Evolutionary conservation across 2,329 filamentous ascomycete species (phyloP), one percentile per base, ranked within the genome.

Genomic region (Aureobasidium melanogenum): DNA sequence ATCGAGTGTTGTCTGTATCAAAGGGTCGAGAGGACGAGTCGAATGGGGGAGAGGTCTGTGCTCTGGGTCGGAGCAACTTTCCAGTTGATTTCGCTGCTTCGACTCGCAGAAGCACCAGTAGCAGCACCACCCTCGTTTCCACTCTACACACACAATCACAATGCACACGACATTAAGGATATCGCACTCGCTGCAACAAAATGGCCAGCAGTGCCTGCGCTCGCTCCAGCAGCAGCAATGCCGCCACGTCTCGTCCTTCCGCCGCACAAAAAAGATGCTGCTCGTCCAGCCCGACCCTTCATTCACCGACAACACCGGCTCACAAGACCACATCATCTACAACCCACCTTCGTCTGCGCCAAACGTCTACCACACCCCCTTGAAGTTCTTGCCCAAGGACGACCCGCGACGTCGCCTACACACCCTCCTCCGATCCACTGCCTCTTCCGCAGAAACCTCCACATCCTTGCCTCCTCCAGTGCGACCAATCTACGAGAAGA

Each of bases 321-420:
- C 39, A 15, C 61, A 63, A 55, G 79, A 83, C 62, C 79, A 82
- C 68, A 84, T 86, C 69, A 79, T 88, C 70, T 84, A 84, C 78
- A 88, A 88, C 66, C 85, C 85, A 38, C 85, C 85, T 0, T 83
- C 84, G 7, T 82, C 83, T 30, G 80, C 82, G 7, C 84, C 85
- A 8, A 84, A 79, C 63, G 80, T 84, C 26, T 85, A 84, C 68
- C 82, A 86, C 69, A 88, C 85, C 1, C 85, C 85, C 1, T 73
- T 78, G 30, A 84, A 85, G 65, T 88, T 88, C 70, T 77, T 88
- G 8, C 85, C 85, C 5, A 70, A 76, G 59, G 75, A 78, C 64
- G 85, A 88, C 72, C 75, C 77, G 24, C 78, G 85, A 61, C 74
- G 78, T 64, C 68, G 71, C 44, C 70, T 84, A 32, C 78, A 79